Conservation (phyloP, 1,284 basidiomycete species). For the Sanghuangporus weigelae region DNA sequence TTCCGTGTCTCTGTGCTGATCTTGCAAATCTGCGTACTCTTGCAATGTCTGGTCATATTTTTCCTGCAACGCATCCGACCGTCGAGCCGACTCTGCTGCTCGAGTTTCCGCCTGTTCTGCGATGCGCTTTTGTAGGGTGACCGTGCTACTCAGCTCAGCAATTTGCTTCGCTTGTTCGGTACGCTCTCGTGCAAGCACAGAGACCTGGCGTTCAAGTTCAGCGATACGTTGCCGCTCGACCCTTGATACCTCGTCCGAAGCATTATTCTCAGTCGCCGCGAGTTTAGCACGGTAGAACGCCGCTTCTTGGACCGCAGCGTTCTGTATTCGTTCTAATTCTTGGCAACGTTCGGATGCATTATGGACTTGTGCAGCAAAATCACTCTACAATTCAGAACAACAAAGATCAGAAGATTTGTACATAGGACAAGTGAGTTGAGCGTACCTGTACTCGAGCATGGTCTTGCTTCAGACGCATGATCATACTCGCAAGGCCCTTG, state of each 20-base stretch:
- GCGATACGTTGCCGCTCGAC: constrained; percentile 78
- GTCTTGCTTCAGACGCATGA: constrained; percentile 86
- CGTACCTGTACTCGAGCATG: constrained; percentile 83
- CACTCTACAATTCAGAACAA: constrained; percentile 41
- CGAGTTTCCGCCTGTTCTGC: constrained; percentile 78
- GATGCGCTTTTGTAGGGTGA: constrained; percentile 73
- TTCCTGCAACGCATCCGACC: constrained; percentile 81
- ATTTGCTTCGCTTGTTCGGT: constrained; percentile 66
- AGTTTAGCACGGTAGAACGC: constrained; percentile 96
- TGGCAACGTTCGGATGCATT: constrained; percentile 72
- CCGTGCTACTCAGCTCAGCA: constrained; percentile 65
- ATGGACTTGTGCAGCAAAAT: constrained; percentile 71
- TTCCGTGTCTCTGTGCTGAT: constrained; percentile 60
- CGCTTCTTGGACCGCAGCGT: constrained; percentile 87
- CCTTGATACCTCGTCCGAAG: constrained; percentile 59
- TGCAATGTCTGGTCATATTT: constrained; percentile 66
- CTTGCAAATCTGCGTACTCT: constrained; percentile 72
- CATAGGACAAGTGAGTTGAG: constrained; percentile 19
- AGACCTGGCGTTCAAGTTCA: constrained; percentile 79
- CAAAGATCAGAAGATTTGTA: not conserved
- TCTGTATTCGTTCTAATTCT: constrained; percentile 77
- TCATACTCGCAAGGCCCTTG: constrained; percentile 61
- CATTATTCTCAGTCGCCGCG: constrained; percentile 74
- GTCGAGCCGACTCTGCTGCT: constrained; percentile 74
- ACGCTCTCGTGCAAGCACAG: constrained; percentile 62